These are phyloP conservation scores for Mucor velutinosus DNA, from an alignment of 371 early-diverging fungal genomes.

Conservation along the genomic window DNA sequence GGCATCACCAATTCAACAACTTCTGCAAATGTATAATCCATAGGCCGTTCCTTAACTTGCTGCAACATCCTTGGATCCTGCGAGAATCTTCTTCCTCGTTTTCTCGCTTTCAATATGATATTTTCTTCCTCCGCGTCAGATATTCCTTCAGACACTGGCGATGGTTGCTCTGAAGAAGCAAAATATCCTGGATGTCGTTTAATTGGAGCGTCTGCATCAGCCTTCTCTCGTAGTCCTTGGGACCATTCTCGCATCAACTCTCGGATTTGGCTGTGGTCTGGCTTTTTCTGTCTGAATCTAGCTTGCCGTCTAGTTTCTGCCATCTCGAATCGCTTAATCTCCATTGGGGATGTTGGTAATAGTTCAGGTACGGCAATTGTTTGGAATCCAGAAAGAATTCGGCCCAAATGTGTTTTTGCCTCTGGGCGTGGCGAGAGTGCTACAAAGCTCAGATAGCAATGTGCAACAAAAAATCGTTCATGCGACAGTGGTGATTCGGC, in stretches of 20 bases:
- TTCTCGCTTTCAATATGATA: not conserved
- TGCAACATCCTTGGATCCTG: constrained; percentile 41
- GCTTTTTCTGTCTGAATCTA: constrained; percentile 24
- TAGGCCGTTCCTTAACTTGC: constrained; percentile 33
- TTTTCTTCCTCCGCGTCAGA: constrained; percentile 10
- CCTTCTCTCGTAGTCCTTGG: constrained; percentile 34
- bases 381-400: constrained; percentile 35
- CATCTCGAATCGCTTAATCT: constrained; percentile 55
- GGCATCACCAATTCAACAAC: constrained; percentile 73
- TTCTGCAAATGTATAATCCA: constrained; percentile 65
- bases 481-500: constrained; percentile 68
- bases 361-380: constrained; percentile 52
- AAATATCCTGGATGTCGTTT: constrained; percentile 39
- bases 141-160: not conserved
- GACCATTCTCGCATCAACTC: constrained; percentile 47
- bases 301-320: constrained; percentile 60
- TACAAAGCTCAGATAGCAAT: constrained; percentile 79
- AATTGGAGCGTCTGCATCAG: constrained; percentile 38
- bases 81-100: constrained; percentile 37
- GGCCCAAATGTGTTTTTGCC: constrained; percentile 38
- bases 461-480: constrained; percentile 64
- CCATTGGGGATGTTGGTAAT: constrained; percentile 45
- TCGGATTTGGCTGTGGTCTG: constrained; percentile 23
- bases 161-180: not conserved
- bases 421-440: constrained; percentile 52